Evolutionary conservation across 306 rosid species (phyloP), one percentile per base, ranked within the genome.

Genomic region (Vigna trinervia): DNA sequence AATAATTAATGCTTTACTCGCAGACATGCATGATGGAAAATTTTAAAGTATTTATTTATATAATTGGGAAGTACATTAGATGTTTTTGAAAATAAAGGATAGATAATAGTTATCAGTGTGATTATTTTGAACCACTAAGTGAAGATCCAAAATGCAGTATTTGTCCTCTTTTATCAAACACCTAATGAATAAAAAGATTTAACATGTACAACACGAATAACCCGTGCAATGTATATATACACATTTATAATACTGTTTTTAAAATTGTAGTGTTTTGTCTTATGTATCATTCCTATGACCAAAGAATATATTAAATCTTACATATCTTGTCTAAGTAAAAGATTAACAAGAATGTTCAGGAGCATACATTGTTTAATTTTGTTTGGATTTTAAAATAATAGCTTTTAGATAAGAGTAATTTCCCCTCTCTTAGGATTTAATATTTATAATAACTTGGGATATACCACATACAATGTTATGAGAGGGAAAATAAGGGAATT

Each of bases 241-340:
- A 17, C 58, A 66, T 66, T 8, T 22, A 15, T 17, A 17, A 66
- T 66, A 19, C 11, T 22, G 41, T 1, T 30, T 32, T 50, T 6
- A 19, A 30, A 30, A 30, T 30, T 30, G 32, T 30, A 30, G 32
- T 30, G 32, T 47, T 14, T 5, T 73, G 9, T 57, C 15, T 38
- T 20, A 71, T 56, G 48, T 54, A 43, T 43, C 46, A 12, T 57
- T 78, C 56, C 69, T 71, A 34, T 54, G 19, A 78, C 59, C 20
- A 20, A 15, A 6, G 20, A 28, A 39, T 5, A 61, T 15, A 69
- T n/a, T 8, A 19, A 32, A 69, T 47, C 23, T 38, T 38, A 39
- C 58, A 51, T 36, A 36, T 65, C 53, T 17, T 17, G 19, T 17
- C 19, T 17, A 17, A 17, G 19, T 17, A 17, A 17, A 17, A 17